These are phyloP conservation scores for Lachnellula arida DNA, from an alignment of 2,329 filamentous ascomycete species.

Conservation along the genomic window DNA sequence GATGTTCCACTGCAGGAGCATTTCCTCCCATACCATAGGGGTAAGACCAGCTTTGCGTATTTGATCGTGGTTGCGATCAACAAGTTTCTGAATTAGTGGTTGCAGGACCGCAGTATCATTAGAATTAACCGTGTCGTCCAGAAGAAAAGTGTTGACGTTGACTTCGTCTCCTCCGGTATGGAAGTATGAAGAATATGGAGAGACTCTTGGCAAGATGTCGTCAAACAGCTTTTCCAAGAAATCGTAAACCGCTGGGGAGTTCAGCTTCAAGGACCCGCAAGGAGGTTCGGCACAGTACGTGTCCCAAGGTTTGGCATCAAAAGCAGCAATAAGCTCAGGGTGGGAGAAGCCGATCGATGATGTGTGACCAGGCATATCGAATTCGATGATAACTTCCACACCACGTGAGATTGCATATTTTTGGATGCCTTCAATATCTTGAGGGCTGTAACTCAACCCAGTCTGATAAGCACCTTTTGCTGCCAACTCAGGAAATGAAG, in stretches of 20 bases:
- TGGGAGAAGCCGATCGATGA: slow-evolving; percentile 60
- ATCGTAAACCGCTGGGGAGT: slow-evolving; percentile 61
- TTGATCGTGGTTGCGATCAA: slow-evolving; percentile 64
- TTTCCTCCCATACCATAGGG: slow-evolving; percentile 86
- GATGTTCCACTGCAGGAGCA: slow-evolving; percentile 73
- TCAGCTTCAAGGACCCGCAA: slow-evolving; percentile 70
- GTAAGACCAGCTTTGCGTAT: slow-evolving; percentile 60
- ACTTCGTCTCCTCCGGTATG: slow-evolving; percentile 88
- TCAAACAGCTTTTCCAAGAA: slow-evolving; percentile 69
- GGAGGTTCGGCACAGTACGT: slow-evolving; percentile 59
- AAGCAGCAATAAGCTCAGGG: slow-evolving; percentile 68
- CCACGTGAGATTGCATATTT: slow-evolving; percentile 65
- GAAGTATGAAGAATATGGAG: slow-evolving; percentile 68
- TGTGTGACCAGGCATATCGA: slow-evolving; percentile 79
- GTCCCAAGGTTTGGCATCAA: slow-evolving; percentile 51
- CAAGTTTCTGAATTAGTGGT: slow-evolving; percentile 73
- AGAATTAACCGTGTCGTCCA: slow-evolving; percentile 68
- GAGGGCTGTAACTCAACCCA: slow-evolving; percentile 61
- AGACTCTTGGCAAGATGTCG: slow-evolving; percentile 71
- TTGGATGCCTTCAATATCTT: slow-evolving; percentile 63
- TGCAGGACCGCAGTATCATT: slow-evolving; percentile 61
- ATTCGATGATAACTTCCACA: slow-evolving; percentile 68
- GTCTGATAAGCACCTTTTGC: slow-evolving; percentile 68
- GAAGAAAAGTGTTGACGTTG: slow-evolving; percentile 67
- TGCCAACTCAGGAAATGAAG: slow-evolving; percentile 66